A percentile compares a stretch with the other conserved stretches of the same genome.
Conservation (phyloP, 352 stramenopile species). For the Globisporangium spiculum region DNA sequence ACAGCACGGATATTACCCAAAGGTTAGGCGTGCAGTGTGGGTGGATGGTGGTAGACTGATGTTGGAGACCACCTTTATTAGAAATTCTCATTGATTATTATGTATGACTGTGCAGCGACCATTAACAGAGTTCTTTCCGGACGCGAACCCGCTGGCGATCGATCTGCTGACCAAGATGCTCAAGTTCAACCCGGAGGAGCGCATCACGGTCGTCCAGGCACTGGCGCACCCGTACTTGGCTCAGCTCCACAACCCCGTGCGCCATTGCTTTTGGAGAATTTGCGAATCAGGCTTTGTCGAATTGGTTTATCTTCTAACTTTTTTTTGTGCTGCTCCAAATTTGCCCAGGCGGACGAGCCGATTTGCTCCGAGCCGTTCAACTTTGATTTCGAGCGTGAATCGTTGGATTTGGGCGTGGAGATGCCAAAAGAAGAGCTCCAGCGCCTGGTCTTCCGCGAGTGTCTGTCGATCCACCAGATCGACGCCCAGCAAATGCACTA, state of each 20-base stretch:
- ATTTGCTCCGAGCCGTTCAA: conserved; percentile 75
- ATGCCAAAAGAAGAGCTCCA: conserved; percentile 88
- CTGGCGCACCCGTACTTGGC: conserved; percentile 88
- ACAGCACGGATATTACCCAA: conserved; percentile 82
- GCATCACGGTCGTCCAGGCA: conserved; percentile 91
- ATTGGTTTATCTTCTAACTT: conserved; percentile 1
- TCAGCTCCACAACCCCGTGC: conserved; percentile 89
- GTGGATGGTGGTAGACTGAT: too few relatives aligned
- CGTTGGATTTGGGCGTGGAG: conserved; percentile 72
- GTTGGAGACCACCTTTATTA: too few relatives aligned
- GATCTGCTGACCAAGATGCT: conserved; percentile 91
- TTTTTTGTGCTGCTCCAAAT: conserved; percentile 5
- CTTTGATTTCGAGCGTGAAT: conserved; percentile 87
- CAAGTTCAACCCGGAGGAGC: conserved; percentile 91
- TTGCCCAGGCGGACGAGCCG: conserved; percentile 78
- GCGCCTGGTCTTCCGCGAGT: conserved; percentile 75
- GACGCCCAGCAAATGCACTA: conserved; percentile 68
- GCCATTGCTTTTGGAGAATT: conserved; percentile 3
- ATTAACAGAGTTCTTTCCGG: conserved; percentile 82
- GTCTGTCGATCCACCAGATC: conserved; percentile 66
- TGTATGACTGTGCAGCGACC: conserved; percentile 33
- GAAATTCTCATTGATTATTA: too few relatives aligned
- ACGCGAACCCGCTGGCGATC: conserved; percentile 75
- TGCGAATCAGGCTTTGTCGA: neutral
- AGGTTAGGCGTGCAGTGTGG: conserved; percentile 30